These are phyloP conservation scores for Luffa acutangula DNA, from an alignment of 306 rosid genomes.

Conservation along the genomic window DNA sequence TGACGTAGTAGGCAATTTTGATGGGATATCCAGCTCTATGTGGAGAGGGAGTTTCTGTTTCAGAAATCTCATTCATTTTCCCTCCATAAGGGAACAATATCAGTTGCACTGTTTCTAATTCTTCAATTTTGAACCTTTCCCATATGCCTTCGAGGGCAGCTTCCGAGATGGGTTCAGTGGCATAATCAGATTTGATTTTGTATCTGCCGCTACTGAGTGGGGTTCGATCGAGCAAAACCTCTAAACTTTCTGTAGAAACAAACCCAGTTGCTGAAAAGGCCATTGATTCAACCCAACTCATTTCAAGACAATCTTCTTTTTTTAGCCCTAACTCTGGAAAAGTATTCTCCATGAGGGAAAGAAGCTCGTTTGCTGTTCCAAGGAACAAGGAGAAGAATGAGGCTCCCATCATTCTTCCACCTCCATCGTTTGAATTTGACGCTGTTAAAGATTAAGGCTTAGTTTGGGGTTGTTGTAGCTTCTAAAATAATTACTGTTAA, in stretches of 20 bases:
- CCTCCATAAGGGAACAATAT: slow-evolving; percentile 68
- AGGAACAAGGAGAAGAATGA: neutral
- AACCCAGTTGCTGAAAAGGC: slow-evolving; percentile 27
- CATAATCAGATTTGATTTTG: slow-evolving; percentile 64
- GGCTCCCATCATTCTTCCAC: neutral
- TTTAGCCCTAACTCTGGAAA: neutral
- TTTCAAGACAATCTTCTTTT: neutral
- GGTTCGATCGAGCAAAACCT: slow-evolving; percentile 30
- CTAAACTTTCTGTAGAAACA: slow-evolving; percentile 22
- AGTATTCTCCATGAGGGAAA: neutral
- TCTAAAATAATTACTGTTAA: too few relatives aligned
- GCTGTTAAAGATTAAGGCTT: too few relatives aligned
- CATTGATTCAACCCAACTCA: slow-evolving; percentile 42
- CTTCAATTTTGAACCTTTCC: slow-evolving; percentile 25
- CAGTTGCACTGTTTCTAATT: slow-evolving; percentile 26
- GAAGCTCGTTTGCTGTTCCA: neutral
- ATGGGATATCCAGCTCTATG: slow-evolving; percentile 54
- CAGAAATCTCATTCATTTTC: slow-evolving; percentile 41
- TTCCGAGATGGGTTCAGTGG: slow-evolving; percentile 40
- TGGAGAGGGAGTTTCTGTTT: slow-evolving; percentile 49
- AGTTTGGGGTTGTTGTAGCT: too few relatives aligned
- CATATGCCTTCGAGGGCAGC: slow-evolving; percentile 29
- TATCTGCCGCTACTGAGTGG: slow-evolving; percentile 26
- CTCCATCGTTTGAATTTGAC: neutral
- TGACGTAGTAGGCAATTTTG: slow-evolving; percentile 37